Evolutionary conservation across 1,139 yeast species (phyloP).

Genomic region (Blastobotrys buckinghamii): DNA sequence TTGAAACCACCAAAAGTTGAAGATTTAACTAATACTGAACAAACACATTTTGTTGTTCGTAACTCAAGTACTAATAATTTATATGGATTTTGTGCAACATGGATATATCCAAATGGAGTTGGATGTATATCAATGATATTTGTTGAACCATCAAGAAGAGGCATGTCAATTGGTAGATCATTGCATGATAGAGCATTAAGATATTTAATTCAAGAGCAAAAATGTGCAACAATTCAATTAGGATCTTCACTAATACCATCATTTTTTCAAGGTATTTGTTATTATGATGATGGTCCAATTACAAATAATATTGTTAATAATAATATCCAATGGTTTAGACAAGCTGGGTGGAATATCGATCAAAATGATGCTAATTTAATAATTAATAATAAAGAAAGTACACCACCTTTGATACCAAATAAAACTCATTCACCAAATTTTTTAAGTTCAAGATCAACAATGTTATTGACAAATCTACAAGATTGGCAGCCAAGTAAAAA

Average conservation of each 20-base stretch:
- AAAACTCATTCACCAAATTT: background rate
- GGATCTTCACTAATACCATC: conserved; percentile 55
- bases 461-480: conserved; percentile 24
- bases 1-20: conserved; percentile 12
- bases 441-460: conserved; percentile 9
- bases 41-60: conserved; percentile 51
- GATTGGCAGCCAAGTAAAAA: conserved; percentile 52
- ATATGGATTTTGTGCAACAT: conserved; percentile 54
- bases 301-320: conserved; percentile 3
- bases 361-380: conserved; percentile 17
- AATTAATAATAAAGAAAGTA: background rate
- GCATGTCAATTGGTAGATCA: conserved; percentile 54
- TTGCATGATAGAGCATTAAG: conserved; percentile 51
- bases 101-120: conserved; percentile 38
- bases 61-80: conserved; percentile 53
- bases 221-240: conserved; percentile 40
- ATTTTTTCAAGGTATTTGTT: conserved; percentile 38
- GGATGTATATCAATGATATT: conserved; percentile 48
- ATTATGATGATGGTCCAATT: conserved; percentile 11
- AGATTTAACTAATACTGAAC: conserved; percentile 12
- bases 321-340: conserved; percentile 27
- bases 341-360: conserved; percentile 29
- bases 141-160: conserved; percentile 52
- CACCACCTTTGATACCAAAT: background rate
- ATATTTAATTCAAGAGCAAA: conserved; percentile 43